Percentiles rank a stretch among this genome's conserved stretches.
These are phyloP conservation scores for Russula brevipes DNA, from an alignment of 768 basidiomycete genomes.

Conservation along the genomic window DNA sequence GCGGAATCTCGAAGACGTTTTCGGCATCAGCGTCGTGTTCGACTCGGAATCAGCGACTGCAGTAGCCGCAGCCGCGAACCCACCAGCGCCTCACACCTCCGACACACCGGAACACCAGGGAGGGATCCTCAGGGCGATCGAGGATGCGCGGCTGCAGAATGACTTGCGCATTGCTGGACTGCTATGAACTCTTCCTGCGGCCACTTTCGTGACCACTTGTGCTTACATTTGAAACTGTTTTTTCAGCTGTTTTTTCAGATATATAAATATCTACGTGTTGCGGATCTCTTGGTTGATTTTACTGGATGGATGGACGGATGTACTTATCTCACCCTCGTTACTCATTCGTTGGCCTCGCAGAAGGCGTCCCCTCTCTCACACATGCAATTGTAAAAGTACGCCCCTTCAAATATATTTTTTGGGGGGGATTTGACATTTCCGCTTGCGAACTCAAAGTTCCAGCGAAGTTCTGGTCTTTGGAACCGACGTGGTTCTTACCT, in stretches of 20 bases:
- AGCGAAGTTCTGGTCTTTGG: no score
- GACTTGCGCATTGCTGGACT: constrained; percentile 23
- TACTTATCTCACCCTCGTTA: constrained; percentile 6
- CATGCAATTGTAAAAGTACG: constrained; percentile 2
- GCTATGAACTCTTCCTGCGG: not conserved
- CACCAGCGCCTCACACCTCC: not conserved
- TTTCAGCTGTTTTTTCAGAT: not conserved
- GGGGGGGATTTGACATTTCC: not conserved
- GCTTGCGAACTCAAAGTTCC: not conserved
- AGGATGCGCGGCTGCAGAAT: constrained; percentile 20
- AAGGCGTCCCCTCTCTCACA: not conserved
- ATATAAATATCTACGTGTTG: not conserved
- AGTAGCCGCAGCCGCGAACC: not conserved
- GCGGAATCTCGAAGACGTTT: constrained; percentile 21
- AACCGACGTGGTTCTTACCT: not conserved
- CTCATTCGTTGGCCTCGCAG: not conserved
- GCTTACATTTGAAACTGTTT: not conserved
- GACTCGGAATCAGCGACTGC: not conserved
- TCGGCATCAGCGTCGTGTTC: constrained; percentile 17
- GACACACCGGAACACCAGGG: not conserved
- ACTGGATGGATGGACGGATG: not conserved
- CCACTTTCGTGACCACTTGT: not conserved
- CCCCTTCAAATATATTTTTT: not conserved
- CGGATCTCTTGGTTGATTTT: not conserved
- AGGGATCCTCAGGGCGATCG: not conserved